phyloP scores from a whole-genome alignment of 2,329 filamentous ascomycete genomes.

The Ophiostoma ulmi region DNA sequence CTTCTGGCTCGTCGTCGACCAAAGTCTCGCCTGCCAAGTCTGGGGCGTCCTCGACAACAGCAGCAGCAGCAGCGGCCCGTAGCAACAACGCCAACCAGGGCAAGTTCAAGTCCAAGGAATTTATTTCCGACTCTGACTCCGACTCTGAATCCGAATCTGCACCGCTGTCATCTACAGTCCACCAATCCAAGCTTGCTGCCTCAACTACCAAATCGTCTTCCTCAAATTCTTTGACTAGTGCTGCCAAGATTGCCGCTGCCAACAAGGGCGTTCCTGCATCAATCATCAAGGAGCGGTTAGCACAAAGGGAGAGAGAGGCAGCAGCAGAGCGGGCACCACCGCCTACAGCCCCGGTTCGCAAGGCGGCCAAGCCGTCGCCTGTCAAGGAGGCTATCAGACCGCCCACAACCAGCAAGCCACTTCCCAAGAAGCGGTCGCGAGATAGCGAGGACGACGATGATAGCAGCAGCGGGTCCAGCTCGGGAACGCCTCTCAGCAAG shows the following conservation, averaged over 20 bases:
- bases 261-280: conserved; percentile 15
- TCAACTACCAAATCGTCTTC: conserved; percentile 14
- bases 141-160: conserved; percentile 40
- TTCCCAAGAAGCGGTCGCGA: conserved; percentile 48
- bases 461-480: conserved; percentile 56
- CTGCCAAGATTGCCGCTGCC: conserved; percentile 24
- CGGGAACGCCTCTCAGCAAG: conserved; percentile 54
- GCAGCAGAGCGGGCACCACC: neutral
- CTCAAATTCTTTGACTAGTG: neutral
- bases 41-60: conserved; percentile 38
- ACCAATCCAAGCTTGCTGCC: conserved; percentile 22
- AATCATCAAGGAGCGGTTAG: conserved; percentile 18
- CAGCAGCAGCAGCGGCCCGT: conserved; percentile 34
- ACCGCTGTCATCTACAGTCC: conserved; percentile 34
- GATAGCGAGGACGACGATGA: conserved; percentile 51
- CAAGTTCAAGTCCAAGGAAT: conserved; percentile 51
- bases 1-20: conserved; percentile 27
- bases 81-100: conserved; percentile 40
- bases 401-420: conserved; percentile 27
- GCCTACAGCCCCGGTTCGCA: conserved; percentile 24
- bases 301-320: conserved; percentile 23
- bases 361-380: conserved; percentile 20
- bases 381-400: conserved; percentile 21
- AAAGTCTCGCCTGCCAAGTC: conserved; percentile 41
- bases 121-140: conserved; percentile 52